These are phyloP conservation scores for Xylaria cubensis DNA, from an alignment of 495 filamentous ascomycete species.

Conservation along the genomic window DNA sequence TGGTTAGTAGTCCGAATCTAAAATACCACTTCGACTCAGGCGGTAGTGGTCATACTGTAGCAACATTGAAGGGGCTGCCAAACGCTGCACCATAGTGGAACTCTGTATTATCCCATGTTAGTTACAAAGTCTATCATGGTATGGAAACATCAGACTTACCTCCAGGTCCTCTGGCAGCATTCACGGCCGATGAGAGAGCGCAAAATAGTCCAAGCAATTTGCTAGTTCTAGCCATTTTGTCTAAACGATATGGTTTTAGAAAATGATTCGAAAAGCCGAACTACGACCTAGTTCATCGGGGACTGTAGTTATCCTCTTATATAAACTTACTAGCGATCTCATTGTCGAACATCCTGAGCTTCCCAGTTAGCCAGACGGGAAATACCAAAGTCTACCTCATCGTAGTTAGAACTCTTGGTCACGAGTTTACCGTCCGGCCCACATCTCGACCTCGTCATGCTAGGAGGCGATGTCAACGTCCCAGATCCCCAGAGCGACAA, in stretches of 20 bases:
- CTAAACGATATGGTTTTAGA: not conserved
- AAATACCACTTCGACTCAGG: not conserved
- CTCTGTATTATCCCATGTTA: not conserved
- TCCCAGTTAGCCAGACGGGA: not conserved
- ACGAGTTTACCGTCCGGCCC: not conserved
- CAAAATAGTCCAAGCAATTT: not conserved
- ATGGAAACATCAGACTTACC: not conserved
- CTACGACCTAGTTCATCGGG: not conserved
- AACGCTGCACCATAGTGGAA: conserved; percentile 7
- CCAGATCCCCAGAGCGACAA: not conserved
- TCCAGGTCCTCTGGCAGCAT: not conserved
- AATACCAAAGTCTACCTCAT: not conserved
- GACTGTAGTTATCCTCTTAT: not conserved
- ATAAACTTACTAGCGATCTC: not conserved
- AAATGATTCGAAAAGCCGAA: not conserved
- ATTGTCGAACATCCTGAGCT: not conserved
- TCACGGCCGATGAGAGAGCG: not conserved
- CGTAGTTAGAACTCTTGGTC: not conserved
- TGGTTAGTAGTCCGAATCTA: not conserved
- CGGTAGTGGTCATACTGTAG: not conserved
- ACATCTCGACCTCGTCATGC: not conserved
- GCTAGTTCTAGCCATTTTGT: not conserved
- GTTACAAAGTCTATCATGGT: not conserved
- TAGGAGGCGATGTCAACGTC: conserved; percentile 1
- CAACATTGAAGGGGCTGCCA: not conserved